Evolutionary conservation across 1,284 basidiomycete species (phyloP), one percentile per base, ranked within the genome.

Genomic region (Cystobasidium sp.): DNA sequence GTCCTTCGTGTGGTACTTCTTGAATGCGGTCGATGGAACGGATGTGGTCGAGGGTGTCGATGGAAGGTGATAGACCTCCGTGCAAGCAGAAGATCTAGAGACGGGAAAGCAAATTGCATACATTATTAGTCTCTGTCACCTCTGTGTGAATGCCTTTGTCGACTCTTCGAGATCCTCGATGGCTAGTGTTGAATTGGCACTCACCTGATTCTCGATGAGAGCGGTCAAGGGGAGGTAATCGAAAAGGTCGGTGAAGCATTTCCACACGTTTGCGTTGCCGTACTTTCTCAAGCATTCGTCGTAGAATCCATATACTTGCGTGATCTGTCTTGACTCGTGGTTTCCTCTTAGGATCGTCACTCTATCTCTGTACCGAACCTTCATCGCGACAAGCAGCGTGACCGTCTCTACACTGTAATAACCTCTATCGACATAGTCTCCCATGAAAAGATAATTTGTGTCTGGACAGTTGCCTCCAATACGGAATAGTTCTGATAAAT

Each of bases 361-460:
- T 61, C 96, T 89, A 82, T 99, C 97, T 20, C 94, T 95, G 82
- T 97, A 98, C 22, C 96, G 91, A 66, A 98, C 95, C 84, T 99
- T 99, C 82, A 97, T 88, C 1, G 95, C 91, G 68, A 99, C 88
- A 7, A 99, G 87, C 41, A 99, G 88, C 8, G 97, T 87, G 82
- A 99, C 97, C 0, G 96, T 99, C 82, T 99, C 96, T 75, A 99
- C 95, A 79, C 89, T 91, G 86, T 97, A 98, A 85, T 94, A 97
- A 14, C 97, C 97, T 64, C 96, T 89, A 84, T 97, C 97, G 79
- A 99, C 97, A 82, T 98, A 99, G 86, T 99, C 96, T 58, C 97
- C 97, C 97, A 99, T 99, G 87, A 99, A 99, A 79, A 99, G 91
- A 84, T 99, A 99, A 85, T 99, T 99, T 77, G 97, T 98, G 85